phyloP scores from a whole-genome alignment of 768 basidiomycete genomes.

The Pisolithus marmoratus region DNA sequence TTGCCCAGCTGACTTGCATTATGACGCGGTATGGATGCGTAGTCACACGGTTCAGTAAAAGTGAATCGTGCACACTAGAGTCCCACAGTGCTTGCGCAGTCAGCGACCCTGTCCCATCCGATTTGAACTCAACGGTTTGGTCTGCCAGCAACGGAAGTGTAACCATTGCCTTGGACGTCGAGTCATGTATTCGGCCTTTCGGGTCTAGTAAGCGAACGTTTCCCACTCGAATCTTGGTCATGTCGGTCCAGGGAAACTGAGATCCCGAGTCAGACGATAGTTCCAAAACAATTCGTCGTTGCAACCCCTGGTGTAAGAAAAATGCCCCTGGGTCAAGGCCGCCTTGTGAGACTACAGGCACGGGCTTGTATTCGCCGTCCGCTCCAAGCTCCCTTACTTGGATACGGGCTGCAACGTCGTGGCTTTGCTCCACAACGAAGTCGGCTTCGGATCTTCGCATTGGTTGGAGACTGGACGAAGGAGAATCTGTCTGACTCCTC shows the following conservation, averaged over 20 bases:
- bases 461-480: slow-evolving; percentile 43
- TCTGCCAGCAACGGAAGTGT: slow-evolving; percentile 72
- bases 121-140: slow-evolving; percentile 66
- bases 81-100: slow-evolving; percentile 83
- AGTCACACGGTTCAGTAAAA: slow-evolving; percentile 82
- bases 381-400: slow-evolving; percentile 84
- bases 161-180: slow-evolving; percentile 62
- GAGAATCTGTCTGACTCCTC: slow-evolving; percentile 28
- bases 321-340: slow-evolving; percentile 80
- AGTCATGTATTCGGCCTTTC: slow-evolving; percentile 77
- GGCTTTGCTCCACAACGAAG: slow-evolving; percentile 79
- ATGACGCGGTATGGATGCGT: slow-evolving; percentile 71
- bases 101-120: slow-evolving; percentile 77
- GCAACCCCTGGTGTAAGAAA: slow-evolving; percentile 88
- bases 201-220: slow-evolving; percentile 81
- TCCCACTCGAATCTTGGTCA: slow-evolving; percentile 72
- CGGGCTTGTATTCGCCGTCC: slow-evolving; percentile 77
- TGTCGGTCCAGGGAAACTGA: slow-evolving; percentile 81
- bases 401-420: slow-evolving; percentile 87
- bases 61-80: slow-evolving; percentile 83
- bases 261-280: slow-evolving; percentile 85
- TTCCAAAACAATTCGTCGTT: slow-evolving; percentile 71
- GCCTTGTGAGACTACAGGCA: slow-evolving; percentile 74
- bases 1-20: slow-evolving; percentile 68
- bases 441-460: slow-evolving; percentile 95